phyloP scores from a whole-genome alignment of 139 green algal genomes.

The Pleodorina starrii region DNA sequence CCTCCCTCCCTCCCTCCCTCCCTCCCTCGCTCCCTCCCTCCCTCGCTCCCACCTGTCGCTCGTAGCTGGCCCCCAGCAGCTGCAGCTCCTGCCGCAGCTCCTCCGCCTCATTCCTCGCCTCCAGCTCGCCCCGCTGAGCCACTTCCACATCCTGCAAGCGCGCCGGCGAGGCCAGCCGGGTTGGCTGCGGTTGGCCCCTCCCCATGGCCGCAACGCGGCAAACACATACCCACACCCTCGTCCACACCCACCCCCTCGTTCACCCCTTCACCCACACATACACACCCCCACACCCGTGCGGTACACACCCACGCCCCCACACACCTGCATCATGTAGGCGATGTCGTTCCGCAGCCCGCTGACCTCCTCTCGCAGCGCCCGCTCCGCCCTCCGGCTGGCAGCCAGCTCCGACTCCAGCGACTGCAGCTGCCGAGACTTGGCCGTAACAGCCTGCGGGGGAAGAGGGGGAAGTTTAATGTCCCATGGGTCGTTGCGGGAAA shows the following conservation, averaged over 20 bases:
- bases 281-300: neutral
- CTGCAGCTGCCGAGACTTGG: conserved; percentile 38
- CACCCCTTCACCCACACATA: neutral
- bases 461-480: neutral
- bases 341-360: neutral
- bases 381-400: conserved; percentile 15
- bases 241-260: neutral
- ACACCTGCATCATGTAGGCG: neutral
- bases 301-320: neutral
- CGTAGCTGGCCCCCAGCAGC: neutral
- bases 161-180: neutral
- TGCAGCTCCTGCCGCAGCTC: neutral
- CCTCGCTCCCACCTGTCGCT: neutral
- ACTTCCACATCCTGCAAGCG: conserved; percentile 1
- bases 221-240: neutral
- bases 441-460: conserved; percentile 17
- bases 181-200: neutral
- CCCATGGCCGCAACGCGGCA: neutral
- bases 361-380: conserved; percentile 12
- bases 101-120: neutral
- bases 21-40: neutral
- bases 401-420: conserved; percentile 36
- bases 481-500: too few species aligned
- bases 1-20: neutral
- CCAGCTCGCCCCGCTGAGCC: neutral